A percentile compares a stretch with the other conserved stretches of the same genome.
Conservation (phyloP, 2,329 filamentous ascomycete species). For the Penicillium sp. region DNA sequence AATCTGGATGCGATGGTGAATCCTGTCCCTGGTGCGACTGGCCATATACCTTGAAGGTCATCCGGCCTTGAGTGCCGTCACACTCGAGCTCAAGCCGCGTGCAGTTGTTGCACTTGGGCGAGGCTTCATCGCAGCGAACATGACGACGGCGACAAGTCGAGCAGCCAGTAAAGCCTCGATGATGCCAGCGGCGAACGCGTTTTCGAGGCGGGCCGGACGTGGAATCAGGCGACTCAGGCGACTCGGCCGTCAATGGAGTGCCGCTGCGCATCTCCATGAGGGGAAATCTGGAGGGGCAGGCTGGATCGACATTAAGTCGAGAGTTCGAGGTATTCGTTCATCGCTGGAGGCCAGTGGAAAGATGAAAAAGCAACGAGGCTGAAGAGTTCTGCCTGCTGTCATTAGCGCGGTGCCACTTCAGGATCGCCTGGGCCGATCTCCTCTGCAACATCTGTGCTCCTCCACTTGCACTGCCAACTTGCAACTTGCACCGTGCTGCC, state of each 20-base stretch:
- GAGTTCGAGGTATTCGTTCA: neutral
- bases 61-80: slow-evolving; percentile 39
- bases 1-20: neutral
- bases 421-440: too few species aligned
- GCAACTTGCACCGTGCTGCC: too few species aligned
- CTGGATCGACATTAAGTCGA: slow-evolving; percentile 1
- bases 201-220: slow-evolving; percentile 30
- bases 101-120: slow-evolving; percentile 44
- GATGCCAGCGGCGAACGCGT: slow-evolving; percentile 45
- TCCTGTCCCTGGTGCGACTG: slow-evolving; percentile 26
- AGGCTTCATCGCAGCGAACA: slow-evolving; percentile 43
- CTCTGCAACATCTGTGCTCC: too few species aligned
- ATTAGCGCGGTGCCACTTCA: too few species aligned
- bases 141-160: slow-evolving; percentile 47
- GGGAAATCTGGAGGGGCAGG: slow-evolving; percentile 8
- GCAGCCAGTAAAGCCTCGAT: slow-evolving; percentile 48
- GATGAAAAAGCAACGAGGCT: neutral
- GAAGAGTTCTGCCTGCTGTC: too few species aligned
- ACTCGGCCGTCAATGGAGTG: slow-evolving; percentile 16
- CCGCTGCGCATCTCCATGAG: slow-evolving; percentile 35
- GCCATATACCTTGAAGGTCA: slow-evolving; percentile 45
- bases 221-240: slow-evolving; percentile 8
- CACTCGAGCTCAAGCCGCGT: slow-evolving; percentile 39
- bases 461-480: too few species aligned
- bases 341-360: neutral